Percentiles rank a stretch among this genome's conserved stretches.
These are phyloP conservation scores for Backusella circina DNA, from an alignment of 192 early-diverging fungal genomes.

Conservation along the genomic window DNA sequence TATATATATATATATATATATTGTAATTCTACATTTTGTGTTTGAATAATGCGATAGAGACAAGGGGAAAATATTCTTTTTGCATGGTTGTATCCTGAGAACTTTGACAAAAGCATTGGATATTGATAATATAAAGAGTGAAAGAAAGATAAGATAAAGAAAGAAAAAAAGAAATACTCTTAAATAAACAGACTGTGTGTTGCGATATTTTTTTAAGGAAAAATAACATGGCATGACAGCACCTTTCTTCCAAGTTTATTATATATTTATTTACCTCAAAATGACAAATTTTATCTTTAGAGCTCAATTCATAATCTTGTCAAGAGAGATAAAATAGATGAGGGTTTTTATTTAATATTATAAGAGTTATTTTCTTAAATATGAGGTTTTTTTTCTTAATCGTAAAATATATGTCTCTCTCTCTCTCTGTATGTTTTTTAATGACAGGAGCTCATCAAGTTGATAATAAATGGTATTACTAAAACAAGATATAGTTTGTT, in stretches of 20 bases:
- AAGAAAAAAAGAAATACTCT: not conserved
- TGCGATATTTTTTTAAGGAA: not conserved
- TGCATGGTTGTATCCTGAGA: not conserved
- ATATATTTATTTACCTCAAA: not conserved
- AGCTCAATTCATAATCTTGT: not conserved
- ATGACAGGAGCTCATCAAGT: not conserved
- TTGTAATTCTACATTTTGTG: not conserved
- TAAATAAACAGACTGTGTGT: no score
- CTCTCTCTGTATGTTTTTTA: not conserved
- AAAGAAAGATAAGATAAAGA: not conserved
- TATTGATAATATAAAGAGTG: not conserved
- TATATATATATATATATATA: not conserved
- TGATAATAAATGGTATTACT: not conserved
- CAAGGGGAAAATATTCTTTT: not conserved
- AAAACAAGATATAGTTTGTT: no score
- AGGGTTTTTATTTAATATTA: not conserved
- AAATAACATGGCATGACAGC: not conserved
- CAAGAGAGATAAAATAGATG: not conserved
- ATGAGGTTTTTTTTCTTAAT: not conserved
- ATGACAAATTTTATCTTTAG: not conserved
- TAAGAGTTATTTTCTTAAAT: not conserved
- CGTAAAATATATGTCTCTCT: not conserved
- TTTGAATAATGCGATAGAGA: not conserved
- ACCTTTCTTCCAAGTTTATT: not conserved
- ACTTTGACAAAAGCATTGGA: not conserved